Conservation (phyloP, 2,329 filamentous ascomycete genomes). For the Byssothecium circinans region DNA sequence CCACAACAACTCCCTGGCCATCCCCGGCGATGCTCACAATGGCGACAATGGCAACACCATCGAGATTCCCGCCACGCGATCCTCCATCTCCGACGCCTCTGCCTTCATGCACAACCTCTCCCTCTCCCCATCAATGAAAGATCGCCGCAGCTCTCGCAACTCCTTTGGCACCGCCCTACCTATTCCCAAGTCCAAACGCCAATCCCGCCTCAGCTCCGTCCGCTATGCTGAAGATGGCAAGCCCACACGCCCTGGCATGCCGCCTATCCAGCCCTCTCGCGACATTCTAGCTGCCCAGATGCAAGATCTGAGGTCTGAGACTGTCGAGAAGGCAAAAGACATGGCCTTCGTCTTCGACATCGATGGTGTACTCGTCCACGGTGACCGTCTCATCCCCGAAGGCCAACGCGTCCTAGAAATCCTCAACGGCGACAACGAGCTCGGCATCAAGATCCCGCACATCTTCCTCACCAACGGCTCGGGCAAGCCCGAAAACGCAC, state of each 20-base stretch:
- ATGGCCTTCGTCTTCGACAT: conserved; percentile 83
- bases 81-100: conserved; percentile 67
- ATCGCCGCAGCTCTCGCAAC: conserved; percentile 70
- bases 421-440: conserved; percentile 74
- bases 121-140: conserved; percentile 66
- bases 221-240: conserved; percentile 51
- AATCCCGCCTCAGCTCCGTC: conserved; percentile 67
- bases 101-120: conserved; percentile 75
- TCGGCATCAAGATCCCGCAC: conserved; percentile 75
- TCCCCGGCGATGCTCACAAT: conserved; percentile 36
- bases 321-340: conserved; percentile 71
- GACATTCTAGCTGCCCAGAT: conserved; percentile 71
- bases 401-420: conserved; percentile 68
- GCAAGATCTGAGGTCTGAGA: conserved; percentile 67
- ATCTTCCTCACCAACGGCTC: conserved; percentile 77
- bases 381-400: conserved; percentile 69
- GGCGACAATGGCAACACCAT: conserved; percentile 53
- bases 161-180: conserved; percentile 73
- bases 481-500: conserved; percentile 68
- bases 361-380: conserved; percentile 74
- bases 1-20: conserved; percentile 40
- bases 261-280: conserved; percentile 61
- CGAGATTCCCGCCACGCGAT: conserved; percentile 70
- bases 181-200: conserved; percentile 70
- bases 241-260: conserved; percentile 59